phyloP scores from a whole-genome alignment of 2,329 filamentous ascomycete species.

The Aureobasidium mangrovei region DNA sequence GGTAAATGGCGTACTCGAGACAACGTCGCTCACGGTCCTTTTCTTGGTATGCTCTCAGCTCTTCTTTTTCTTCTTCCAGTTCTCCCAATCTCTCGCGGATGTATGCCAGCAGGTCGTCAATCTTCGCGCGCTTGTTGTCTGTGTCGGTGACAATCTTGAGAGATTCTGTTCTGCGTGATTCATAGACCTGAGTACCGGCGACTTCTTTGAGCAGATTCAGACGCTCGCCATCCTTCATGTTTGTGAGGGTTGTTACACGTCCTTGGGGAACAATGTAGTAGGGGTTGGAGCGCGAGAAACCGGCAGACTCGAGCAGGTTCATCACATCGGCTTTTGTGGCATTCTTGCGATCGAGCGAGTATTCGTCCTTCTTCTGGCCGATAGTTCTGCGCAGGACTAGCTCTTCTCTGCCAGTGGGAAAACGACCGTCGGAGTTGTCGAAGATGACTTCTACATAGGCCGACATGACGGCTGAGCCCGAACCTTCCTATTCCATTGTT shows the following conservation, averaged over 20 bases:
- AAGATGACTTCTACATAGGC: constrained; percentile 99
- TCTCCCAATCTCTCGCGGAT: constrained; percentile 85
- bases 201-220: constrained; percentile 90
- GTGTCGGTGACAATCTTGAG: constrained; percentile 96
- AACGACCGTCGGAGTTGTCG: constrained; percentile 93
- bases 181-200: constrained; percentile 96
- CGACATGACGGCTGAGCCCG: constrained; percentile 94
- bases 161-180: constrained; percentile 81
- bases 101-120: constrained; percentile 82
- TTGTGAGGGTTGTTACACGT: constrained; percentile 88
- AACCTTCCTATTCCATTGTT: constrained; percentile 58
- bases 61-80: constrained; percentile 94
- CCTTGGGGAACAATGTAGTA: constrained; percentile 99
- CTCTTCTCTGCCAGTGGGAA: constrained; percentile 86
- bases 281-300: constrained; percentile 93
- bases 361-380: constrained; percentile 96
- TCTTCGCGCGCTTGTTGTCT: constrained; percentile 87
- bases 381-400: constrained; percentile 88
- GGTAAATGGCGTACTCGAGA: constrained; percentile 89
- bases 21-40: constrained; percentile 88
- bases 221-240: constrained; percentile 95
- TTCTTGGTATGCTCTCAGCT: constrained; percentile 85
- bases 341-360: constrained; percentile 93
- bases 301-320: constrained; percentile 89
- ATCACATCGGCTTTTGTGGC: constrained; percentile 90